Conservation (phyloP, 2,329 filamentous ascomycete species). For the Talaromyces sp. region DNA sequence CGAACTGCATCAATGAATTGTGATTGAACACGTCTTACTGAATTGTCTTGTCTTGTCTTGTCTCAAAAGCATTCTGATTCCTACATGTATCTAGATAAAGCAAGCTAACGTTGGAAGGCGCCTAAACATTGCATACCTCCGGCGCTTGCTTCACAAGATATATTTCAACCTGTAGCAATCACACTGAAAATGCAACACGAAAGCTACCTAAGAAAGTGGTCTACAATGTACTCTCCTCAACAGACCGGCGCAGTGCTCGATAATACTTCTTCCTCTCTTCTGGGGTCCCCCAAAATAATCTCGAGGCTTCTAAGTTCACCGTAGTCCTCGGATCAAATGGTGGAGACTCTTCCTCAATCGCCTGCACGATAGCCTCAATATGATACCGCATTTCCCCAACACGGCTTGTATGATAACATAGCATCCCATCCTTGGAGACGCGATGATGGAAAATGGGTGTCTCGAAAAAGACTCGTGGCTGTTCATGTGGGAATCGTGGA, state of each 20-base stretch:
- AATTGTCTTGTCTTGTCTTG: no score
- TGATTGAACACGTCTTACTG: no score
- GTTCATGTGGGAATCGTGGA: constrained; percentile 78
- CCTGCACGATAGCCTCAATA: constrained; percentile 73
- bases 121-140: no score
- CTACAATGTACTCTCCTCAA: constrained; percentile 43
- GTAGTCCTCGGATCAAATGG: constrained; percentile 85
- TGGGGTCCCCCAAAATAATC: constrained; percentile 75
- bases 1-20: no score
- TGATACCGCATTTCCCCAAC: constrained; percentile 75
- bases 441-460: constrained; percentile 83
- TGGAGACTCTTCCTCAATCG: constrained; percentile 81
- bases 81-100: no score
- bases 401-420: constrained; percentile 72
- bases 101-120: no score
- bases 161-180: no score
- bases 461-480: constrained; percentile 76
- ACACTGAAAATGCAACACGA: background rate
- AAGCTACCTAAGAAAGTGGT: background rate
- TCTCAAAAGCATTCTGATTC: no score
- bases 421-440: constrained; percentile 70
- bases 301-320: constrained; percentile 79
- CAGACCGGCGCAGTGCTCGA: constrained; percentile 70
- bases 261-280: constrained; percentile 82
- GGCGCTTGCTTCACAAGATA: no score